A percentile compares a stretch with the other conserved stretches of the same genome.
phyloP scores from a whole-genome alignment of 371 early-diverging fungal species.

The Syncephalastrum contaminatum region DNA sequence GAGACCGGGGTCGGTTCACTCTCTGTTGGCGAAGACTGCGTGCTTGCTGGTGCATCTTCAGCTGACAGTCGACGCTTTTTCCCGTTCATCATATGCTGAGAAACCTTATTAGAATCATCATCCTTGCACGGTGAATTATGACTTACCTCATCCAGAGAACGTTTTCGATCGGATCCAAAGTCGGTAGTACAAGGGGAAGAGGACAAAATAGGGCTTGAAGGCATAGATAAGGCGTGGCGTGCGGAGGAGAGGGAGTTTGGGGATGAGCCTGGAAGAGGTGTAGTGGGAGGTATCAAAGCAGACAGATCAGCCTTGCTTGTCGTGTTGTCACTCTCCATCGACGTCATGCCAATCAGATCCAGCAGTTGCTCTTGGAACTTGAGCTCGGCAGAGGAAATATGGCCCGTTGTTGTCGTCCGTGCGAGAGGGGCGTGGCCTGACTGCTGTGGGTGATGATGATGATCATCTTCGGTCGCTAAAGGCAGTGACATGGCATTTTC shows the following conservation, averaged over 20 bases:
- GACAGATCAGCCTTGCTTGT: slow-evolving; percentile 7
- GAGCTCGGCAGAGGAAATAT: neutral
- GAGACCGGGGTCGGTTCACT: slow-evolving; percentile 31
- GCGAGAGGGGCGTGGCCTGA: neutral
- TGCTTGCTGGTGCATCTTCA: slow-evolving; percentile 14
- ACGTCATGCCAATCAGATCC: slow-evolving; percentile 20
- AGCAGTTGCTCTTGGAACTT: slow-evolving; percentile 35
- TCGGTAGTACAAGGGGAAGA: slow-evolving; percentile 1
- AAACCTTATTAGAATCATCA: too few relatives aligned
- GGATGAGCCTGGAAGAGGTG: neutral
- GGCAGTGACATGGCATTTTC: slow-evolving; percentile 1
- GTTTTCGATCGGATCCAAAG: too few relatives aligned
- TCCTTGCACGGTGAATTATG: too few relatives aligned
- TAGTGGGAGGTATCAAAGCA: neutral
- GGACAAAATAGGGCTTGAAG: slow-evolving; percentile 2
- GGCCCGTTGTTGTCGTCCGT: slow-evolving; percentile 5
- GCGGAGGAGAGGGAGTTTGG: slow-evolving; percentile 2
- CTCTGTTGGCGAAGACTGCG: slow-evolving; percentile 6
- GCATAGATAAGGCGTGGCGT: slow-evolving; percentile 13
- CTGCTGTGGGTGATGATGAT: neutral
- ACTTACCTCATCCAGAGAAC: too few relatives aligned
- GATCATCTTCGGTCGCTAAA: neutral
- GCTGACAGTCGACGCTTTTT: neutral
- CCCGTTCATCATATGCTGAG: neutral
- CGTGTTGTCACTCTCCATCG: slow-evolving; percentile 6